Evolutionary conservation across 768 basidiomycete species (phyloP), one percentile per base, ranked within the genome.

Genomic region (Xanthoconium stramineum): DNA sequence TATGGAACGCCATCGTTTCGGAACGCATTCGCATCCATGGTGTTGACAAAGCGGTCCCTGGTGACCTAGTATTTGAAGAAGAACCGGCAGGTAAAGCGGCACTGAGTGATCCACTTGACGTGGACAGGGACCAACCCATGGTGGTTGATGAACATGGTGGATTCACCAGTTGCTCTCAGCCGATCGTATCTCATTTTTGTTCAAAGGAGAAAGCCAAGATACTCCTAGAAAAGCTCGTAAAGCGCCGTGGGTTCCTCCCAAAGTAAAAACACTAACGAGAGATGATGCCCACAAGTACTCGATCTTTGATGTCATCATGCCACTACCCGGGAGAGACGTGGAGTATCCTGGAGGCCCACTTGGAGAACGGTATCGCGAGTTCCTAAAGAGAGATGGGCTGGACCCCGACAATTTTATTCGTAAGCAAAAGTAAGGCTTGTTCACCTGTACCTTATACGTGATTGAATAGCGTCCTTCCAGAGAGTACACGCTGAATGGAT

Each of bases 1-100:
- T 98, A 35, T 99, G 96, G 96, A 99, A 99, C 72, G 86, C 93
- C 46, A 87, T 98, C 53, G 92, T 95, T 39, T 98, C 95, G 4
- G 94, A 98, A 72, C 88, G 97, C 13, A 86, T 98, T 65, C 85
- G 83, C 56, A 78, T 79, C 47, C 86, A 85, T 64, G 94, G 95
- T 32, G 75, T 80, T 49, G 81, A 87, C 49, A 79, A 81, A 57
- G 86, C 92, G 2, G 79, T 94, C 44, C 83, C 83, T 7, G 97
- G 97, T 1, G 97, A 99, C 68, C 78, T 98, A n/a, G 91, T 98
- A 15, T 89, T 86, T 60, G 91, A 89, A 47, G 72, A 69, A 24
- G 69, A 68, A 24, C 61, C 56, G 2, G 39, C 60, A 7, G 61
- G 58, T 28, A 72, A 71, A 60, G 46, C 45, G 43, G 58, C 56